Conservation (phyloP, 805 yeast genomes). For the Yarrowia hollandica region DNA sequence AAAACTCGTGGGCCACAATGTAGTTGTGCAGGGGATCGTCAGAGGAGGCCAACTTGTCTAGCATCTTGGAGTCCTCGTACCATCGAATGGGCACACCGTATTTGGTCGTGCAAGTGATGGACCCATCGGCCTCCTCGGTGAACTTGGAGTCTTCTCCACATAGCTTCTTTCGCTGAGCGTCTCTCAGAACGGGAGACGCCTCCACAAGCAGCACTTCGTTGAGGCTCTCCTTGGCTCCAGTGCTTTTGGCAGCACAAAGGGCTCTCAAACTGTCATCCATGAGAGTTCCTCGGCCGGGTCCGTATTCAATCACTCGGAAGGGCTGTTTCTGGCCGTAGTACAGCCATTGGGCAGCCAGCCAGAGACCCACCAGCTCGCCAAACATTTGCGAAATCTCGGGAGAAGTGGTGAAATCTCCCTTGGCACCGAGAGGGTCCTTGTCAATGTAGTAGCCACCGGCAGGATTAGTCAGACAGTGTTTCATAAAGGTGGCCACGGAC, state of each 20-base stretch:
- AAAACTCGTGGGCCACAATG: conserved; percentile 80
- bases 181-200: conserved; percentile 64
- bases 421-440: conserved; percentile 64
- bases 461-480: conserved; percentile 79
- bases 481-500: conserved; percentile 70
- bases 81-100: conserved; percentile 54
- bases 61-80: conserved; percentile 39
- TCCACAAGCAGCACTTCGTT: conserved; percentile 59
- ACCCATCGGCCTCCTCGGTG: not conserved
- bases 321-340: conserved; percentile 53
- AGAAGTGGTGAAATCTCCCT: conserved; percentile 79
- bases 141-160: conserved; percentile 42
- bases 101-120: conserved; percentile 33
- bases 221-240: conserved; percentile 10
- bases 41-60: conserved; percentile 36
- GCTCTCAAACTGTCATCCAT: conserved; percentile 61
- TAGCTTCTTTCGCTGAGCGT: conserved; percentile 53
- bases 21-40: conserved; percentile 50
- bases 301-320: conserved; percentile 68
- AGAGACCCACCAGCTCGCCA: conserved; percentile 80
- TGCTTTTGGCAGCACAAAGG: conserved; percentile 29
- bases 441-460: conserved; percentile 77
- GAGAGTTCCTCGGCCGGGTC: conserved; percentile 83
- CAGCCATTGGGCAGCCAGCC: conserved; percentile 57
- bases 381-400: conserved; percentile 87